phyloP scores from a whole-genome alignment of 2,329 filamentous ascomycete genomes.

The Sclerotinia minor region DNA sequence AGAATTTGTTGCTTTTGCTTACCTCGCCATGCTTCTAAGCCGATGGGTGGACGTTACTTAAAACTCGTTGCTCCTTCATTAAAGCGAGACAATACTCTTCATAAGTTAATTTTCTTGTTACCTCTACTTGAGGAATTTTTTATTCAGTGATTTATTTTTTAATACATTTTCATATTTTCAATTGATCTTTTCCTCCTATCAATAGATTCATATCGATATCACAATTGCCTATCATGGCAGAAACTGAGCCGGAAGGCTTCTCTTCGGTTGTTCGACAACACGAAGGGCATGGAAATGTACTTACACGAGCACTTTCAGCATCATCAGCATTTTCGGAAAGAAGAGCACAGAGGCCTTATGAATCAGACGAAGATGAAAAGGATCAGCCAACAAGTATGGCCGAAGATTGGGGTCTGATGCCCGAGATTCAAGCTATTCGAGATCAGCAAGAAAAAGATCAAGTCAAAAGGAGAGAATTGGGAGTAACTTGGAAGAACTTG shows the following conservation, averaged over 20 bases:
- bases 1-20: background rate
- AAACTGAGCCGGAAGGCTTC: slow-evolving; percentile 28
- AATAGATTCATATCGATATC: background rate
- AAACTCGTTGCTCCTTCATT: background rate
- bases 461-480: slow-evolving; percentile 41
- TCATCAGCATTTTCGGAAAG: slow-evolving; percentile 27
- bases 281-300: background rate
- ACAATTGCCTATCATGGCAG: slow-evolving; percentile 25
- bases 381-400: slow-evolving; percentile 29
- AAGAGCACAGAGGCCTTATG: slow-evolving; percentile 28
- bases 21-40: background rate
- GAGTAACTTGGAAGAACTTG: slow-evolving; percentile 40
- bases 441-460: slow-evolving; percentile 35
- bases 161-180: background rate
- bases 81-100: background rate
- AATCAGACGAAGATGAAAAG: slow-evolving; percentile 30
- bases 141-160: background rate
- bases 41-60: background rate
- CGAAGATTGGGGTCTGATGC: slow-evolving; percentile 38
- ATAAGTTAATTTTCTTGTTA: background rate
- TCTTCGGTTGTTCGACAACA: slow-evolving; percentile 18
- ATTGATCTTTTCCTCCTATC: background rate
- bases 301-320: slow-evolving; percentile 27
- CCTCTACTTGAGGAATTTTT: background rate
- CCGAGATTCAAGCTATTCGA: slow-evolving; percentile 34